phyloP scores from a whole-genome alignment of 257 asterid species.

The Marsdenia floribunda region DNA sequence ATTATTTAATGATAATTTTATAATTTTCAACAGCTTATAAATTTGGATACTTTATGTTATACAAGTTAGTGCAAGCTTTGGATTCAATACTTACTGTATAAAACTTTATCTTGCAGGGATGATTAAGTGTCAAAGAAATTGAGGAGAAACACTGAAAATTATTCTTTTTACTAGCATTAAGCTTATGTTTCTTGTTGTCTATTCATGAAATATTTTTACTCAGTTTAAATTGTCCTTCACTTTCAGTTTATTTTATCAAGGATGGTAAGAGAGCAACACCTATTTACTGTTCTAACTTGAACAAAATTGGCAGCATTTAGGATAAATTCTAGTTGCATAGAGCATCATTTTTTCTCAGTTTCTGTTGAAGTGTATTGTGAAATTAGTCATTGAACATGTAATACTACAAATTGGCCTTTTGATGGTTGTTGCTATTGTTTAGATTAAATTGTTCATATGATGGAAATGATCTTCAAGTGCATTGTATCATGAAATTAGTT shows the following conservation, averaged over 20 bases:
- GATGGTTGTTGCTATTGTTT: not conserved
- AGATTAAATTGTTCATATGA: not conserved
- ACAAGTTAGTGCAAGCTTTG: not conserved
- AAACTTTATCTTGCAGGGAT: not conserved
- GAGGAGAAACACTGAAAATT: not conserved
- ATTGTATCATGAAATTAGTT: not conserved
- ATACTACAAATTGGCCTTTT: not conserved
- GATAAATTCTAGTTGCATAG: not conserved
- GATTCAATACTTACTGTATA: not conserved
- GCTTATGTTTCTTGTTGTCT: not conserved
- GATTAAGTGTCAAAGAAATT: not conserved
- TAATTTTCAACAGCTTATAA: not conserved
- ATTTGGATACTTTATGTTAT: not conserved
- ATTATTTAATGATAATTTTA: too few species aligned
- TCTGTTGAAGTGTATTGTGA: not conserved
- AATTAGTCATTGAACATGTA: not conserved
- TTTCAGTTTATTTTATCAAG: not conserved
- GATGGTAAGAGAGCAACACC: not conserved
- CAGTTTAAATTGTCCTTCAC: not conserved
- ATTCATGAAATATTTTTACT: not conserved
- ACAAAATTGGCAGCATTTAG: not conserved
- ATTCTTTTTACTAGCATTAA: too few species aligned
- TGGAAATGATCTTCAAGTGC: not conserved
- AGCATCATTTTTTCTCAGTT: not conserved
- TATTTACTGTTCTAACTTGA: not conserved